Conservation (phyloP, 306 rosid species). For the Geum urbanum region DNA sequence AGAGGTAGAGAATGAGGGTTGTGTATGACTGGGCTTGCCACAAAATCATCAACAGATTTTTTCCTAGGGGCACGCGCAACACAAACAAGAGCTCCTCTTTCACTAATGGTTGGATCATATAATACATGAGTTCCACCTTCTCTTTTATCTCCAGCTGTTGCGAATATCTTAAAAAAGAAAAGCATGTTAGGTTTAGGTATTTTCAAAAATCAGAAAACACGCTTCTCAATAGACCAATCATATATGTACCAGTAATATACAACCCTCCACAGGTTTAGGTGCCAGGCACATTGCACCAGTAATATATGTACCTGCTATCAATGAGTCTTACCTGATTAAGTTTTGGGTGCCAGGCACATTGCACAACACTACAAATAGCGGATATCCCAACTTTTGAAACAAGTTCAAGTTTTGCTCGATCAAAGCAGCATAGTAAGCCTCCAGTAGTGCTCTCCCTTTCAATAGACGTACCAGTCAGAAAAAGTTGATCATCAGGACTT, state of each 20-base stretch:
- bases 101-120: slow-evolving; percentile 81
- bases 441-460: slow-evolving; percentile 80
- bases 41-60: slow-evolving; percentile 84
- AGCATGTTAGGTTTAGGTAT: slow-evolving; percentile 9
- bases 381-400: slow-evolving; percentile 89
- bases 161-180: slow-evolving; percentile 55
- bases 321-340: slow-evolving; percentile 69
- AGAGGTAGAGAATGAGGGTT: slow-evolving; percentile 91
- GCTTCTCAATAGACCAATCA: neutral
- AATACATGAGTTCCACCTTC: slow-evolving; percentile 90
- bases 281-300: no score
- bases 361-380: slow-evolving; percentile 77
- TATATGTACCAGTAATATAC: neutral
- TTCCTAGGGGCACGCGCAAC: slow-evolving; percentile 94
- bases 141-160: slow-evolving; percentile 78
- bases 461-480: slow-evolving; percentile 86
- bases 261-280: no score
- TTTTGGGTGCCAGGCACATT: slow-evolving; percentile 92
- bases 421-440: slow-evolving; percentile 80
- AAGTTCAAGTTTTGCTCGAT: slow-evolving; percentile 71
- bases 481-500: slow-evolving; percentile 87
- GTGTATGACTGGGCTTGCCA: slow-evolving; percentile 81
- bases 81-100: slow-evolving; percentile 96
- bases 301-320: neutral
- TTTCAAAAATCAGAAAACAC: neutral